Evolutionary conservation across 1,284 basidiomycete species (phyloP).

Genomic region (Ganoderma boninense): DNA sequence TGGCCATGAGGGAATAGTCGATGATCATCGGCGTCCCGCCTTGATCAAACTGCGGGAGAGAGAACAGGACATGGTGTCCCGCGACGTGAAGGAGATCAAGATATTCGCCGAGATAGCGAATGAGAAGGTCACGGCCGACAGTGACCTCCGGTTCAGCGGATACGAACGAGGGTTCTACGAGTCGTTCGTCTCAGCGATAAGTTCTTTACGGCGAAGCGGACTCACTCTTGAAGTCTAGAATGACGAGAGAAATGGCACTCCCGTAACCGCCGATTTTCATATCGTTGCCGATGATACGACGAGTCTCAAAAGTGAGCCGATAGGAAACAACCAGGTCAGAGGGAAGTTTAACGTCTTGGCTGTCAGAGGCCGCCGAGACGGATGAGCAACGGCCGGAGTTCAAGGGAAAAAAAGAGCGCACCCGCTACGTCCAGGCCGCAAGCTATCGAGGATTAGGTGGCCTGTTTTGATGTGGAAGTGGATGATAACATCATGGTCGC

Average conservation of each 20-base stretch:
- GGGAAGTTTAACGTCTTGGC: slow-evolving; percentile 12
- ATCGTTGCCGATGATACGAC: slow-evolving; percentile 32
- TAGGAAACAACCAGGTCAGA: slow-evolving; percentile 29
- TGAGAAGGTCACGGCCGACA: slow-evolving; percentile 26
- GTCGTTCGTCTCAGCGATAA: slow-evolving; percentile 15
- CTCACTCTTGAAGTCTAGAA: slow-evolving; percentile 32
- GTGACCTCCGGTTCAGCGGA: slow-evolving; percentile 19
- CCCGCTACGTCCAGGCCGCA: slow-evolving; percentile 6
- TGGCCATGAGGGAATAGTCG: slow-evolving; percentile 37
- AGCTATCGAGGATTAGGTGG: slow-evolving; percentile 16
- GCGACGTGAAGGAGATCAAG: slow-evolving; percentile 38
- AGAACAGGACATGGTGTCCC: slow-evolving; percentile 42
- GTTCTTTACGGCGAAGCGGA: not conserved
- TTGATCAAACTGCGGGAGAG: slow-evolving; percentile 43
- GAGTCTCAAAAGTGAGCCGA: slow-evolving; percentile 32
- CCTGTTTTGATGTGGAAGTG: slow-evolving; percentile 33
- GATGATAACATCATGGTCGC: slow-evolving; percentile 40
- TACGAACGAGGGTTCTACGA: slow-evolving; percentile 1
- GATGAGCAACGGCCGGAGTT: not conserved
- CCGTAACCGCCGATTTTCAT: slow-evolving; percentile 33
- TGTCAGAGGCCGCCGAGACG: not conserved
- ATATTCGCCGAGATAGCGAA: slow-evolving; percentile 34
- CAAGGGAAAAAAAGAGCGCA: not conserved
- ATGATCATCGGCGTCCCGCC: slow-evolving; percentile 31
- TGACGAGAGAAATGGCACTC: slow-evolving; percentile 22